Evolutionary conservation across 768 basidiomycete genomes (phyloP).

Genomic region (Boletus fagicola): DNA sequence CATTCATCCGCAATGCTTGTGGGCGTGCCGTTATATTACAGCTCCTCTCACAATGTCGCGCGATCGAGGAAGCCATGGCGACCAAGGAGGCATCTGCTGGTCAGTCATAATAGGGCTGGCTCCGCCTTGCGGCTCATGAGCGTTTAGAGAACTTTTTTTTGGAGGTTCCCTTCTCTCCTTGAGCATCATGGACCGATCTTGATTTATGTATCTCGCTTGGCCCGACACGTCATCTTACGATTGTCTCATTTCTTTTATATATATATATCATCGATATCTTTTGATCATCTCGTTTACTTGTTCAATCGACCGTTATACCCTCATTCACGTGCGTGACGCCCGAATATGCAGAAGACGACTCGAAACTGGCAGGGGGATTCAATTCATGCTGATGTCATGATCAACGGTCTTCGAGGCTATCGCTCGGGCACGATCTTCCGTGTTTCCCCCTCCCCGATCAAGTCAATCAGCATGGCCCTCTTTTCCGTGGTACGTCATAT

Average conservation of each 20-base stretch:
- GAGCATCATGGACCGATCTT: slow-evolving; percentile 3
- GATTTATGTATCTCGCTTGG: neutral
- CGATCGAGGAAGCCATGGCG: slow-evolving; percentile 53
- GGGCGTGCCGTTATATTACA: slow-evolving; percentile 66
- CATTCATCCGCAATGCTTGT: slow-evolving; percentile 67
- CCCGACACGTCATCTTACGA: neutral
- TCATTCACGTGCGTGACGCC: neutral
- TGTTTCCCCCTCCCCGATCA: neutral
- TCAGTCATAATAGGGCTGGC: neutral
- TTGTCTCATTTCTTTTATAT: neutral
- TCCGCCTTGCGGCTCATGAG: neutral
- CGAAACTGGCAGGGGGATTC: neutral
- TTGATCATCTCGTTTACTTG: slow-evolving; percentile 5
- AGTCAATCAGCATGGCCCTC: neutral
- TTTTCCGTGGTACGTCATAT: neutral
- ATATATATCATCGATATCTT: neutral
- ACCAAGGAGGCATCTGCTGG: slow-evolving; percentile 10
- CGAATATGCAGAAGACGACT: neutral
- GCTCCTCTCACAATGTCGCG: slow-evolving; percentile 62
- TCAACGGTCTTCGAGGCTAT: neutral
- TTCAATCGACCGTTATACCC: slow-evolving; percentile 6
- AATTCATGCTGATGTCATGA: neutral
- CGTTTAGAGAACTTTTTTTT: neutral
- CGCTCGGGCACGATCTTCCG: neutral
- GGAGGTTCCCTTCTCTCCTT: neutral